A percentile compares a stretch with the other conserved stretches of the same genome.
These are phyloP conservation scores for Graphilbum fragrans DNA, from an alignment of 2,329 filamentous ascomycete species.

Conservation along the genomic window DNA sequence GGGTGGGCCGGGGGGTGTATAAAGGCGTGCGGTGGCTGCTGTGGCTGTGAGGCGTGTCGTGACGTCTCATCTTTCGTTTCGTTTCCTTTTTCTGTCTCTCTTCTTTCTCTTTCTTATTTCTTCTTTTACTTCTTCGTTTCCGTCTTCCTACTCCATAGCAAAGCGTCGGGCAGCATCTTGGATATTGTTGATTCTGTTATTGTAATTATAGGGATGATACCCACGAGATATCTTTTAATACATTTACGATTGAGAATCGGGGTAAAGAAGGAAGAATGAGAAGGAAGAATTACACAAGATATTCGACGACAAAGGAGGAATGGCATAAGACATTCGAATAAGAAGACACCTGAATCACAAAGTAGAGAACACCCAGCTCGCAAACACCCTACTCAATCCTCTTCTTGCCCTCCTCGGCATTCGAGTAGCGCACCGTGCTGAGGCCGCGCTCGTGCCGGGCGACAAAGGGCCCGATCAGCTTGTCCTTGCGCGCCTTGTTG, in stretches of 20 bases:
- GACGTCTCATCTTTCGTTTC: not conserved
- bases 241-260: too few relatives aligned
- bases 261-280: not conserved
- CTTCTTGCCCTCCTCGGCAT: conserved; percentile 96
- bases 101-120: not conserved
- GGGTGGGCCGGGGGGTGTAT: conserved; percentile 46
- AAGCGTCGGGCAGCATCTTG: too few relatives aligned
- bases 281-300: not conserved
- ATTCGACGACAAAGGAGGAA: too few relatives aligned
- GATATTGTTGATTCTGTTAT: too few relatives aligned
- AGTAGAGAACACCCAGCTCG: not conserved
- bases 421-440: conserved; percentile 71
- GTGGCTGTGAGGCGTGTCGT: conserved; percentile 46
- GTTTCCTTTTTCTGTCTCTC: not conserved
- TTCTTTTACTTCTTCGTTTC: not conserved
- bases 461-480: conserved; percentile 65
- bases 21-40: conserved; percentile 65
- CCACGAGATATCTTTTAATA: too few relatives aligned
- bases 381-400: conserved; percentile 59
- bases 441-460: conserved; percentile 67
- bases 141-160: not conserved
- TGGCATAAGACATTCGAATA: not conserved
- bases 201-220: too few relatives aligned
- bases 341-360: not conserved
- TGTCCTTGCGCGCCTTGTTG: conserved; percentile 68